Evolutionary conservation across 2,329 filamentous ascomycete genomes (phyloP).

Genomic region (Fusarium sp.): DNA sequence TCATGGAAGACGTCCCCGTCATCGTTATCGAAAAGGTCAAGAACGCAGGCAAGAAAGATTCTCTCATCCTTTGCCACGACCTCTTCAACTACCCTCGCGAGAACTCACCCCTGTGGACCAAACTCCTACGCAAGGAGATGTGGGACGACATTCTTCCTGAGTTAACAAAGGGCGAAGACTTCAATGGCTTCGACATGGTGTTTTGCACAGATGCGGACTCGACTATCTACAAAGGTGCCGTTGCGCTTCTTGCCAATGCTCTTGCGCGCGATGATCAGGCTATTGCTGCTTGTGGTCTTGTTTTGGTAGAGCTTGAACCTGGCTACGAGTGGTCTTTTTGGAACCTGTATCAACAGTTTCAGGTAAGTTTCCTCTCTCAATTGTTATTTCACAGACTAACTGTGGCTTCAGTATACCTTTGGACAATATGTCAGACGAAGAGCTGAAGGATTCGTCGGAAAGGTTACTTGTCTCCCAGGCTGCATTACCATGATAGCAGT

Average conservation of each 20-base stretch:
- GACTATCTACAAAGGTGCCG: conserved; percentile 41
- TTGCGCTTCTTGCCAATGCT: conserved; percentile 27
- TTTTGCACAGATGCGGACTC: conserved; percentile 43
- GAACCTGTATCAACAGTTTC: conserved; percentile 44
- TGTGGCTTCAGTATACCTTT: conserved; percentile 28
- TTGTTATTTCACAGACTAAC: background rate
- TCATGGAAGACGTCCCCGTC: conserved; percentile 42
- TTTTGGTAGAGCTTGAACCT: conserved; percentile 39
- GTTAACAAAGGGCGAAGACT: conserved; percentile 27
- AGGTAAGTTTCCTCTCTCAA: conserved; percentile 4
- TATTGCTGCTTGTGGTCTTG: conserved; percentile 39
- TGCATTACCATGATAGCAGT: conserved; percentile 45
- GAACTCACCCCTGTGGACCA: conserved; percentile 36
- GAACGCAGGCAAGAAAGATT: conserved; percentile 43
- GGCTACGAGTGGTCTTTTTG: conserved; percentile 43
- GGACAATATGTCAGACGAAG: conserved; percentile 39
- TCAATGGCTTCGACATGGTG: conserved; percentile 40
- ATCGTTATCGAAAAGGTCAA: conserved; percentile 44
- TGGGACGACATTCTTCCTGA: conserved; percentile 33
- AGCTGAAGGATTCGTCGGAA: conserved; percentile 35
- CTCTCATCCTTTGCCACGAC: conserved; percentile 37
- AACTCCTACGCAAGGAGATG: conserved; percentile 38
- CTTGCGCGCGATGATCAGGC: conserved; percentile 38
- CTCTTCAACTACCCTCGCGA: conserved; percentile 40
- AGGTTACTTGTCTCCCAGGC: conserved; percentile 40